Base-by-base conservation (phyloP, 2,329 filamentous ascomycete species). In the Phaeomoniella chlamydospora region DNA sequence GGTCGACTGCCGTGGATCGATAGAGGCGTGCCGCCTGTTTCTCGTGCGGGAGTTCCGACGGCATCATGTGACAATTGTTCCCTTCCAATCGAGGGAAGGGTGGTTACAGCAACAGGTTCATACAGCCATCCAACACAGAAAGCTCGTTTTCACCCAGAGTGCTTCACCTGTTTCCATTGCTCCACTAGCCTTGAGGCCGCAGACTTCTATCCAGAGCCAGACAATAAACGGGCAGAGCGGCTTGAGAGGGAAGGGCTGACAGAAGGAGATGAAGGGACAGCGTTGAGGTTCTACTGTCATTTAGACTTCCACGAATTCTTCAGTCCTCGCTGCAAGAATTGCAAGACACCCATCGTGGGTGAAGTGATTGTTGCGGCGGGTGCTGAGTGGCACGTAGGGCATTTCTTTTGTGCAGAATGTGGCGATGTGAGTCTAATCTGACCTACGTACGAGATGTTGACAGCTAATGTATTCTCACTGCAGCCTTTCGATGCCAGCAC, bases 381-480 rank as follows among this genome's bases (percentile, higher is more conserved):
- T 1, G 74, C 79, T n/a, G 86, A 94, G 59, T 98, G 85, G 83
- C 90, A 98, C 56, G 82, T 83, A 36, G 90, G 90, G 0, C 90
- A 98, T 61, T 98, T 98, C 64, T 98, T 98, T 70, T 98, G 90
- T 53, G 90, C 90, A 30, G 86, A 98, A 66, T 98, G 90, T 54
- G 90, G 90, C 46, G 88, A 98, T 61, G 62, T 65, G 55, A 40
- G 60, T 49, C 22, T 26, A 26, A 9, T n/a, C 22, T n/a, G 6
- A 9, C 22, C 22, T 38, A 29, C 34, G 14, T 13, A 9, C 9
- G 11, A 16, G 9, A 11, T 3, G 16, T 14, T 37, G 22, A 39
- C n/a, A n/a, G n/a, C n/a, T 50, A 42, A 48, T 42, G 40, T 12
- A 43, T 16, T 32, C 11, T 12, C 33, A 18, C 2, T 29, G 40